Base-by-base conservation (phyloP, 108 stramenopile species). In the Fistulifera pelliculosa region DNA sequence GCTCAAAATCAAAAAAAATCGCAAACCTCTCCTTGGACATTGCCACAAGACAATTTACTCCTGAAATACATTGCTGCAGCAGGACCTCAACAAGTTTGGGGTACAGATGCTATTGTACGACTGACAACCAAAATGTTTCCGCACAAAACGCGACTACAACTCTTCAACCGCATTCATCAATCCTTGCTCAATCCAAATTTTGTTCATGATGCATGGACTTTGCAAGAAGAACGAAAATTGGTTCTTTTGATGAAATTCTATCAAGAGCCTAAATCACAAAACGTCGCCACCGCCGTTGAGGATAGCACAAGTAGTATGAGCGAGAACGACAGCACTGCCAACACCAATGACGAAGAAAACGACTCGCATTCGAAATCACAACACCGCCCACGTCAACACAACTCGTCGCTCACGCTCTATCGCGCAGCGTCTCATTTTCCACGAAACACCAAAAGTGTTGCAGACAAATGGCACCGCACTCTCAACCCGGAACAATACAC, bases 131-230 rank as follows among this genome's bases (percentile, higher is more conserved):
- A 39, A 17, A 4, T 60, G 1, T 35, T 49, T 38, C 67, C 70
- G 19, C 27, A 63, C 19, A 62, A 63, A 35, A 52, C 66, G 28
- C 45, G 61, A 11, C 43, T 24, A 22, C 54, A 70, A 56, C 44
- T 77, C 1, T 44, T 56, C 0, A 47, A 41, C 3, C 73, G 75
- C 39, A 54, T 62, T 15, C 56, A 76, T 28, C 38, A 27, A 16
- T 67, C 69, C 27, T 58, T 80, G 40, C 45, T 80, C 35, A 80
- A 80, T 52, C 79, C 79, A 7, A 77, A 71, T 14, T 48, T 54
- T 1, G 27, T 50, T 17, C 56, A 60, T 31, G 66, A 60, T 13
- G 19, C 31, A 3, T 67, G 66, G 66, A 51, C 42, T 22, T 44
- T 54, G 21, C 52, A 60, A 23, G 66, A 67, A 39, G 66, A 67